A percentile compares a stretch with the other conserved stretches of the same genome.
These are phyloP conservation scores for Aechmea fasciata DNA, from an alignment of 176 grass and related monocot genomes.

Conservation along the genomic window DNA sequence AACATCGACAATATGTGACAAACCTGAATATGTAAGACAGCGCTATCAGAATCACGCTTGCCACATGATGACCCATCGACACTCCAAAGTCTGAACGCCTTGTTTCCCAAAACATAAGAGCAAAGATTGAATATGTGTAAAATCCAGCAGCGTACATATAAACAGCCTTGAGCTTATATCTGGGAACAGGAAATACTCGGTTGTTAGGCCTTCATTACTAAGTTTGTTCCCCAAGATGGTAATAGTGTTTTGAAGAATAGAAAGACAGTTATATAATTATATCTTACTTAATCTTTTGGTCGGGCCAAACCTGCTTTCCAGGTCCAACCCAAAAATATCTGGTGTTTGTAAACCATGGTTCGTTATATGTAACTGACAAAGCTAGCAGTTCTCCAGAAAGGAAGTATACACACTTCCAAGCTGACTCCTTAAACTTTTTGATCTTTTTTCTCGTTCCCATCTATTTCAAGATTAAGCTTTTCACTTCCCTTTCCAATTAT, in stretches of 20 bases:
- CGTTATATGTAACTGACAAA: conserved; percentile 75
- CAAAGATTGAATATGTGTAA: conserved; percentile 95
- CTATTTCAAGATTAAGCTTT: conserved; percentile 40
- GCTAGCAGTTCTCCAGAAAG: conserved; percentile 62
- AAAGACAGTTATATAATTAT: conserved; percentile 2
- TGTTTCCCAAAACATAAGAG: conserved; percentile 93
- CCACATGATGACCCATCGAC: conserved; percentile 83
- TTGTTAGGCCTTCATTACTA: conserved; percentile 1
- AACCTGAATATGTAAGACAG: conserved; percentile 85
- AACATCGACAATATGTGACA: neutral
- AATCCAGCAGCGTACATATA: conserved; percentile 95
- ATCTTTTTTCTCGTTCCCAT: conserved; percentile 61
- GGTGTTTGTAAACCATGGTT: conserved; percentile 75
- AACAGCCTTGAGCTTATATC: conserved; percentile 75
- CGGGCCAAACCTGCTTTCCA: conserved; percentile 77
- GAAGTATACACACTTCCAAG: conserved; percentile 91
- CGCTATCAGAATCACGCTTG: conserved; percentile 64
- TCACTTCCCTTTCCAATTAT: conserved; percentile 48
- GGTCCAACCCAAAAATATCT: conserved; percentile 82
- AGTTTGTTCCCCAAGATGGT: neutral
- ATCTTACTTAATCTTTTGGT: conserved; percentile 82
- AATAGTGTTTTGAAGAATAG: conserved; percentile 14
- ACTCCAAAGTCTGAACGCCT: conserved; percentile 67
- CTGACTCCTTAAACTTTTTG: conserved; percentile 87
- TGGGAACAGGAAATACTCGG: conserved; percentile 28